Percentiles rank a stretch among this genome's conserved stretches.
Conservation (phyloP, 257 asterid genomes). For the Solanum appendiculatum region DNA sequence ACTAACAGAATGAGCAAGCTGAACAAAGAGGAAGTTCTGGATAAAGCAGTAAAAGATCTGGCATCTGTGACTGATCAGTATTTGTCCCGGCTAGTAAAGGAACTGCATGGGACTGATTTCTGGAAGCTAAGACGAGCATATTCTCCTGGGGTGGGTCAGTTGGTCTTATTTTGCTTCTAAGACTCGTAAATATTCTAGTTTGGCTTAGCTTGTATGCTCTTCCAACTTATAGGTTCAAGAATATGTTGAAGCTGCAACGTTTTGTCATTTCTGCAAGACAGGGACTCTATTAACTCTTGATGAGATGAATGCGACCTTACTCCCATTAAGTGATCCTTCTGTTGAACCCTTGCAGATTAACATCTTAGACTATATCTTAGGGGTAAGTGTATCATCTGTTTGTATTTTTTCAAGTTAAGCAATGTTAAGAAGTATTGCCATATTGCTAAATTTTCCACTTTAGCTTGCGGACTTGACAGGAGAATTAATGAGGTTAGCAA, state of each 20-base stretch:
- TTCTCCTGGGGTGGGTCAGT: conserved; percentile 74
- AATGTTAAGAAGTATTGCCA: background rate
- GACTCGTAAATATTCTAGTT: background rate
- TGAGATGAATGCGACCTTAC: conserved; percentile 65
- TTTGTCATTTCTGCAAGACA: conserved; percentile 72
- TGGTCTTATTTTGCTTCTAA: conserved; percentile 1
- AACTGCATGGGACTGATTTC: conserved; percentile 80
- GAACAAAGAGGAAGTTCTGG: conserved; percentile 69
- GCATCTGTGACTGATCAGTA: conserved; percentile 58
- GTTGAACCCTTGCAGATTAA: conserved; percentile 90
- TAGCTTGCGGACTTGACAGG: conserved; percentile 97
- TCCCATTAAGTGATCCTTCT: conserved; percentile 53
- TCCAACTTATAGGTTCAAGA: conserved; percentile 63
- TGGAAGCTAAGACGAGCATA: conserved; percentile 96
- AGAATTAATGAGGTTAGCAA: conserved; percentile 93
- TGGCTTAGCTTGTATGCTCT: conserved; percentile 6
- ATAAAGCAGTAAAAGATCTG: conserved; percentile 75
- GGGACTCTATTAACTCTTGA: conserved; percentile 69
- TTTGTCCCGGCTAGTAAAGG: conserved; percentile 63
- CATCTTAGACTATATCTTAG: conserved; percentile 69
- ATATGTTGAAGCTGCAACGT: conserved; percentile 92
- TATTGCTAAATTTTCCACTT: conserved; percentile 10
- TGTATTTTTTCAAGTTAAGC: background rate
- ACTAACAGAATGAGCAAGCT: conserved; percentile 56
- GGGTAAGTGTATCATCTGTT: conserved; percentile 47